A percentile compares a stretch with the other conserved stretches of the same genome.
Conservation (phyloP, 164 flowering plant species). For the Hamamelis virginiana region DNA sequence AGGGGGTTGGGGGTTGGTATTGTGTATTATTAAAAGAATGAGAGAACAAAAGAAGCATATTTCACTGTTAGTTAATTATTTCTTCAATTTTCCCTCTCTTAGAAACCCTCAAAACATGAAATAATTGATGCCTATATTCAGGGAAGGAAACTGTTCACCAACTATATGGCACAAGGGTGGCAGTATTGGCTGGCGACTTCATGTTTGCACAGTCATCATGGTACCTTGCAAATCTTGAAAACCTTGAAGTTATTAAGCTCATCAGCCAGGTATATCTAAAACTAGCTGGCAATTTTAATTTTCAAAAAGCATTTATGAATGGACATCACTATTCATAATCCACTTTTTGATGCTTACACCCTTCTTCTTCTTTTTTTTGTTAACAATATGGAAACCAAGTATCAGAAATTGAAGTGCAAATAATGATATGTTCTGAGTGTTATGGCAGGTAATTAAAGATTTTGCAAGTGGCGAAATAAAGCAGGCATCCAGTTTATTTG, state of each 20-base stretch:
- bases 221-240: conserved; percentile 97
- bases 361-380: not conserved
- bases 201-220: conserved; percentile 99
- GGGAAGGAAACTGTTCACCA: conserved; percentile 96
- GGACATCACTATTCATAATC: not conserved
- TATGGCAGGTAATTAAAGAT: conserved; percentile 86
- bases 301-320: not conserved
- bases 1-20: too few relatives aligned
- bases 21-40: not conserved
- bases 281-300: not conserved
- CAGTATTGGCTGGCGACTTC: conserved; percentile 94
- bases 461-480: conserved; percentile 99
- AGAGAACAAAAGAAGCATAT: not conserved
- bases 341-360: not conserved
- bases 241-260: conserved; percentile 92
- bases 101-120: not conserved
- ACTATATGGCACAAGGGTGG: conserved; percentile 86
- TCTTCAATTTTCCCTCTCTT: not conserved
- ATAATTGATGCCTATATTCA: conserved; percentile 28
- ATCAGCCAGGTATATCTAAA: conserved; percentile 73
- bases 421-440: not conserved
- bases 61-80: not conserved
- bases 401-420: not conserved
- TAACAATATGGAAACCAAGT: not conserved
- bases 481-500: conserved; percentile 92